Evolutionary conservation across 306 rosid species (phyloP).

Genomic region (Sesbania bispinosa): DNA sequence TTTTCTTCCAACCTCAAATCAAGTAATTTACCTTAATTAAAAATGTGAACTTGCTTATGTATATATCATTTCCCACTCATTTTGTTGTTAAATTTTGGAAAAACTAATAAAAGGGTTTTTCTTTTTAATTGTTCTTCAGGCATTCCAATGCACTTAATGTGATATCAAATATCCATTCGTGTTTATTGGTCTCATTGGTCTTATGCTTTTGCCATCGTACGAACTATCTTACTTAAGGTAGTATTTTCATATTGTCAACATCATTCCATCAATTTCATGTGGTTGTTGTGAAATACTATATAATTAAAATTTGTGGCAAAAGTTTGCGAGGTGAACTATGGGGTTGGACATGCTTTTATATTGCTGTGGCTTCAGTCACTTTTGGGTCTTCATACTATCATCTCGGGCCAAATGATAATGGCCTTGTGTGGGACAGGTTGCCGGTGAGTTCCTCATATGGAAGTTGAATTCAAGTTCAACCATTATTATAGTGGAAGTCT

Average conservation of each 20-base stretch:
- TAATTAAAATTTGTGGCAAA: not conserved
- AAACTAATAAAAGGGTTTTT: not conserved
- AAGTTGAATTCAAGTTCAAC: conserved; percentile 23
- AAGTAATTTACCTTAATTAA: not conserved
- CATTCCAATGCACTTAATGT: conserved; percentile 75
- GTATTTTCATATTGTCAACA: conserved; percentile 33
- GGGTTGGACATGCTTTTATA: conserved; percentile 78
- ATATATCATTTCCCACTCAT: not conserved
- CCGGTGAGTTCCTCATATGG: conserved; percentile 58
- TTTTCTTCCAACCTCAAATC: not conserved
- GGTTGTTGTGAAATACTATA: not conserved
- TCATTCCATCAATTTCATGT: not conserved
- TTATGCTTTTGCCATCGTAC: conserved; percentile 53
- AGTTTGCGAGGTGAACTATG: conserved; percentile 84
- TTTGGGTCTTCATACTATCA: conserved; percentile 90
- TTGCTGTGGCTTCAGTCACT: conserved; percentile 69
- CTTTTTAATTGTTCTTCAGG: conserved; percentile 39
- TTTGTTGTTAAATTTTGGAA: not conserved
- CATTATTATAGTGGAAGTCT: not conserved
- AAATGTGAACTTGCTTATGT: not conserved
- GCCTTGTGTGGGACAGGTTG: conserved; percentile 85
- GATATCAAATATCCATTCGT: conserved; percentile 78
- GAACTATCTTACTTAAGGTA: conserved; percentile 55
- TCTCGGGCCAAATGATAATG: conserved; percentile 70
- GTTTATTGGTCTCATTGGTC: conserved; percentile 67